Conservation (phyloP, 2,329 filamentous ascomycete genomes). For the Rutstroemia sp. region DNA sequence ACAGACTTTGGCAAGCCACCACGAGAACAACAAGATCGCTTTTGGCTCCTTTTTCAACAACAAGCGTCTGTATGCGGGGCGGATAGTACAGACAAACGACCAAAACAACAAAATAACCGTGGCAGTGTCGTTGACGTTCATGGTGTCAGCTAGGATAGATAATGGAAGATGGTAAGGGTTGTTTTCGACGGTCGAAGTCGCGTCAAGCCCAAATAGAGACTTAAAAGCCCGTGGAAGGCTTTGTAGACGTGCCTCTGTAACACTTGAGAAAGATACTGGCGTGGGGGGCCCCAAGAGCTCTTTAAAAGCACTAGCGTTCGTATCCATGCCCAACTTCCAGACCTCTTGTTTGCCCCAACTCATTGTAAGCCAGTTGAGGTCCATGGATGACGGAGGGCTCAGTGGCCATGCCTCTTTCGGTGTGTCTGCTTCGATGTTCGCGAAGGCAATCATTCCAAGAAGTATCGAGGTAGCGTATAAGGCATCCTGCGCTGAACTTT, state of each 20-base stretch:
- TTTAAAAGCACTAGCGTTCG: neutral
- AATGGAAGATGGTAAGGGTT: constrained; percentile 15
- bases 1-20: constrained; percentile 47
- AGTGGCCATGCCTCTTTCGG: constrained; percentile 50
- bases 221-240: constrained; percentile 7
- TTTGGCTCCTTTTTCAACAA: constrained; percentile 43
- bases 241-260: neutral
- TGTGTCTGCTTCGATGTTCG: constrained; percentile 35
- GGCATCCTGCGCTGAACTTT: constrained; percentile 36
- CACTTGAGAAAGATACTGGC: neutral
- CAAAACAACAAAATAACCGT: constrained; percentile 39
- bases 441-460: constrained; percentile 39
- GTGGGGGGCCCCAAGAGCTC: neutral
- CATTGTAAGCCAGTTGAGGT: constrained; percentile 53
- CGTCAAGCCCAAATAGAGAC: constrained; percentile 10
- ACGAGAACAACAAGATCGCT: constrained; percentile 47
- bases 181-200: constrained; percentile 1
- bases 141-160: constrained; percentile 5
- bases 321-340: constrained; percentile 30
- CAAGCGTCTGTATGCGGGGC: constrained; percentile 36
- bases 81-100: constrained; percentile 39
- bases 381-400: constrained; percentile 32
- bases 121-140: constrained; percentile 24
- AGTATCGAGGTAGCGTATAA: constrained; percentile 41
- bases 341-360: constrained; percentile 47